Evolutionary conservation across 202 grass and related monocot genomes (phyloP), one percentile per base, ranked within the genome.

Genomic region (Miscanthus sacchariflorus): DNA sequence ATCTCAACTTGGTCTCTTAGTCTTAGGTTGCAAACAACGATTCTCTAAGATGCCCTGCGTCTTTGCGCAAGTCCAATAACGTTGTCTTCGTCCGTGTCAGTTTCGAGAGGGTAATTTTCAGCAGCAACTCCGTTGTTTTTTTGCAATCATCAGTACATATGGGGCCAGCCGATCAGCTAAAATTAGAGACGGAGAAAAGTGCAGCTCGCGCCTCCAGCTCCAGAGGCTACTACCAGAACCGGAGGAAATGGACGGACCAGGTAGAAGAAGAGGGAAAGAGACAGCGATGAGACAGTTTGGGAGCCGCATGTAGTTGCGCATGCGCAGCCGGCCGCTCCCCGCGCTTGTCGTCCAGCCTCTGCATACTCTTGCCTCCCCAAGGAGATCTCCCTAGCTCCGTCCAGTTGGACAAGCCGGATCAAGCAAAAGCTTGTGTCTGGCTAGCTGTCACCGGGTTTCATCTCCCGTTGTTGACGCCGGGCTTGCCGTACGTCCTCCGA

Each of bases 341-440:
- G 77, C 38, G 27, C 5, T 80, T 73, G 68, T 18, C 85, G 77
- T 80, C 25, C 68, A 80, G 77, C 85, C 84, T 43, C 76, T 70
- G 9, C 35, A 12, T 35, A 13, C 8, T 23, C 4, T 12, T 14
- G 7, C 23, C 2, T 7, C 44, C 73, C 25, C 14, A 21, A 35
- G 25, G 25, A 30, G 12, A 4, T 8, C n/a, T 10, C 40, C 23
- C 35, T 2, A 59, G 17, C 4, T 64, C n/a, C 23, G 23, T 42
- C 38, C 1, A 28, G 45, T 10, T 43, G 11, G 48, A 38, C 13
- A 4, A 59, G 70, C n/a, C n/a, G 68, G 35, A 40, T 30, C 48
- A 21, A 63, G 68, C 45, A 63, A 11, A 63, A 63, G 8, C 25
- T 39, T 15, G 18, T 21, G 18, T 19, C 52, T 8, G 39, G 54